These are phyloP conservation scores for Annulohypoxylon stygium DNA, from an alignment of 495 filamentous ascomycete genomes.

Conservation along the genomic window DNA sequence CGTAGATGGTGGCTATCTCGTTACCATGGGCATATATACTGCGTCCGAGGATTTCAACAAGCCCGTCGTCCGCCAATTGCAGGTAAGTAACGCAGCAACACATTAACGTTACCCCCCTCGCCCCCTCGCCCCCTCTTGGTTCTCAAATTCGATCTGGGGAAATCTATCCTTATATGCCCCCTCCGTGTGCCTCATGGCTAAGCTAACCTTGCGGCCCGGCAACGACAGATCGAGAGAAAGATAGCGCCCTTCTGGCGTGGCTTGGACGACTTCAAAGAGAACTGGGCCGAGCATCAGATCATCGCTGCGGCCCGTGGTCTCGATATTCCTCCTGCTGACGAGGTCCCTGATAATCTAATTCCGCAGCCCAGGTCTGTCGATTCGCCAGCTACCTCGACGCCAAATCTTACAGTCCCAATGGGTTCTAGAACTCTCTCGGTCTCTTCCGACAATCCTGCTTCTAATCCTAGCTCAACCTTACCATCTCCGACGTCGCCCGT, in stretches of 20 bases:
- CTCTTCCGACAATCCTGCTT: slow-evolving; percentile 72
- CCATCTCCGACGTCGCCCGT: slow-evolving; percentile 68
- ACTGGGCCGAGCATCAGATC: slow-evolving; percentile 94
- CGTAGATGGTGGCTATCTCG: slow-evolving; percentile 93
- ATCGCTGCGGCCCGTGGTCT: slow-evolving; percentile 90
- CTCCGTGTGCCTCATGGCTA: no score
- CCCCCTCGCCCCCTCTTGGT: not conserved
- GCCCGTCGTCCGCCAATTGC: slow-evolving; percentile 86
- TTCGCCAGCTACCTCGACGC: slow-evolving; percentile 48
- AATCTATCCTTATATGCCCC: slow-evolving; percentile 5
- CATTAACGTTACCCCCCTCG: no score
- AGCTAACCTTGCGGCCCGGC: slow-evolving; percentile 26
- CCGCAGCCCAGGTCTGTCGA: slow-evolving; percentile 57
- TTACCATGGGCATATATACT: slow-evolving; percentile 94
- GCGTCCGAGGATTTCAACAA: slow-evolving; percentile 95
- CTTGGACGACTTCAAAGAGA: slow-evolving; percentile 85
- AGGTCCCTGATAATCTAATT: slow-evolving; percentile 78
- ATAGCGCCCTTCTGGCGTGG: slow-evolving; percentile 96
- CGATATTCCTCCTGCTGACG: slow-evolving; percentile 84
- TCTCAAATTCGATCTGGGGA: slow-evolving; percentile 10
- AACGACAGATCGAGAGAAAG: slow-evolving; percentile 85
- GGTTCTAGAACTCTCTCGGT: slow-evolving; percentile 78
- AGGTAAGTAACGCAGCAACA: slow-evolving; percentile 75
- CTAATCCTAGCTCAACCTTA: slow-evolving; percentile 64
- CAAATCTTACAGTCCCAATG: slow-evolving; percentile 80